Percentiles rank a stretch among this genome's conserved stretches.
phyloP scores from a whole-genome alignment of 768 basidiomycete genomes.

The Lactifluus subvellereus region DNA sequence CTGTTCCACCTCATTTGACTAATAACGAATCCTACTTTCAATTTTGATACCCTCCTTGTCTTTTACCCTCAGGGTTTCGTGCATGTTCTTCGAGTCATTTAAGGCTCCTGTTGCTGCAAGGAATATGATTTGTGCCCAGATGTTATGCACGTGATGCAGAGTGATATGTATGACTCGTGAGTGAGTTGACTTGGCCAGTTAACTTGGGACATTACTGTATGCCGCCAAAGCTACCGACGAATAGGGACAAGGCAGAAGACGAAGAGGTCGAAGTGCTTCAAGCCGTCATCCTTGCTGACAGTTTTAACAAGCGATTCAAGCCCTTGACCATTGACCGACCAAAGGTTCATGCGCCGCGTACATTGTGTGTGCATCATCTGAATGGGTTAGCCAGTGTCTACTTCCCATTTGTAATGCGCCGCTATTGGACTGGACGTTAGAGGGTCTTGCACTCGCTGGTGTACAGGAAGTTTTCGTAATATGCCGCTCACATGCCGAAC shows the following conservation, averaged over 20 bases:
- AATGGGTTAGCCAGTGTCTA: constrained; percentile 54
- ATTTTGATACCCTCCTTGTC: constrained; percentile 36
- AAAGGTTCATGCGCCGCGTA: constrained; percentile 44
- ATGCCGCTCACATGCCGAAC: constrained; percentile 84
- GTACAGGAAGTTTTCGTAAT: constrained; percentile 96
- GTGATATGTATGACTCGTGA: background rate
- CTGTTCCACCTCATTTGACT: constrained; percentile 63
- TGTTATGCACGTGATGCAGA: background rate
- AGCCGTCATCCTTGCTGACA: constrained; percentile 93
- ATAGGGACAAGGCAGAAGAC: constrained; percentile 59
- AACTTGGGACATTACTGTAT: constrained; percentile 34
- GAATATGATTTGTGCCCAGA: background rate
- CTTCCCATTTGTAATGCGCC: constrained; percentile 93
- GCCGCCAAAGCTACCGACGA: constrained; percentile 54
- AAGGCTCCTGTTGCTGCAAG: constrained; percentile 23
- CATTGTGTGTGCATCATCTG: constrained; percentile 14
- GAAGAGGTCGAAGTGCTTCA: constrained; percentile 86
- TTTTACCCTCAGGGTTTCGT: constrained; percentile 47
- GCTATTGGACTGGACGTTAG: constrained; percentile 93
- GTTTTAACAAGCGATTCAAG: constrained; percentile 89
- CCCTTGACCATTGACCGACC: constrained; percentile 87
- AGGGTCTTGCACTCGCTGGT: constrained; percentile 88
- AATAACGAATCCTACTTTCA: constrained; percentile 49
- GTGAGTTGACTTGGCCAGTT: background rate
- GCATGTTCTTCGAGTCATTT: constrained; percentile 47